Evolutionary conservation across 805 yeast genomes (phyloP).

Genomic region (Candida broadrunensis): DNA sequence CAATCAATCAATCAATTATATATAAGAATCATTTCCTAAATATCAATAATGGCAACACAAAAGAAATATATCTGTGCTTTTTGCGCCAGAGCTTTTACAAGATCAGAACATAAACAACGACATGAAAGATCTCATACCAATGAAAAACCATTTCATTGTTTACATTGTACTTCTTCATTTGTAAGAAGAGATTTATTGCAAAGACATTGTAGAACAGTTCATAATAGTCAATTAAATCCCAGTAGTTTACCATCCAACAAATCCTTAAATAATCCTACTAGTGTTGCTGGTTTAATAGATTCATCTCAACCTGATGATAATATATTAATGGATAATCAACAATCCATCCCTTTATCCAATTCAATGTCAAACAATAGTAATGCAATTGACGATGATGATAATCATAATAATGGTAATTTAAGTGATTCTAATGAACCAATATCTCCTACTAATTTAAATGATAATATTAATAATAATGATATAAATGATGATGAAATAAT

Average conservation of each 20-base stretch:
- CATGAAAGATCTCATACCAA: conserved; percentile 81
- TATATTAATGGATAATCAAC: not conserved
- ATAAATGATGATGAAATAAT: not conserved
- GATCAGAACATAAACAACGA: conserved; percentile 74
- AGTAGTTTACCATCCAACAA: conserved; percentile 7
- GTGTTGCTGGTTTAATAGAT: not conserved
- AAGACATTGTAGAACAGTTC: conserved; percentile 78
- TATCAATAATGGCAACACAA: conserved; percentile 46
- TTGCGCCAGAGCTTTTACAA: conserved; percentile 77
- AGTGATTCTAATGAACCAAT: not conserved
- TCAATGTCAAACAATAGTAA: not conserved
- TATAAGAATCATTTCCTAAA: too few relatives aligned
- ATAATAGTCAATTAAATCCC: conserved; percentile 30
- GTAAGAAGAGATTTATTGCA: conserved; percentile 76
- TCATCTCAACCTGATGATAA: too few relatives aligned
- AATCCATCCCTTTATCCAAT: not conserved
- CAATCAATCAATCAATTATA: too few relatives aligned
- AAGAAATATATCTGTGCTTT: conserved; percentile 74
- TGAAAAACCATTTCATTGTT: conserved; percentile 76
- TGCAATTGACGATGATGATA: not conserved
- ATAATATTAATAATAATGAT: not conserved
- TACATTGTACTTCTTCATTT: conserved; percentile 66
- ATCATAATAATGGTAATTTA: not conserved
- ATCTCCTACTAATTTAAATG: not conserved
- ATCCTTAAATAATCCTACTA: conserved; percentile 9